These are phyloP conservation scores for Neoscytalidium dimidiatum DNA, from an alignment of 2,329 filamentous ascomycete species.

Conservation along the genomic window DNA sequence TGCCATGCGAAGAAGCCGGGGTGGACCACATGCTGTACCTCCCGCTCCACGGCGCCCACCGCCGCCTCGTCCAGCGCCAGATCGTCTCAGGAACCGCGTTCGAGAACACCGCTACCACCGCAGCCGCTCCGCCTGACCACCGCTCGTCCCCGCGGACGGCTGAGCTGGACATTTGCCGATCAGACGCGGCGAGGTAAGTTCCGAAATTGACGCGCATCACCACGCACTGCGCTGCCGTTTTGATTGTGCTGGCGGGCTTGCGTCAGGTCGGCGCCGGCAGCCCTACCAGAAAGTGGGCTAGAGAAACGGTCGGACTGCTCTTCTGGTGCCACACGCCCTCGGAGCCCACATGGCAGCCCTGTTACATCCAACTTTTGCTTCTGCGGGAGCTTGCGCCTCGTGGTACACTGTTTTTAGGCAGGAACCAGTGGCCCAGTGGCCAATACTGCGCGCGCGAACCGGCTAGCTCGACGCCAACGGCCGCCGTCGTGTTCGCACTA, in stretches of 20 bases:
- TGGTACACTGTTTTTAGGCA: slow-evolving; percentile 7
- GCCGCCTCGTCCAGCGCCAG: not conserved
- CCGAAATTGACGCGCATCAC: slow-evolving; percentile 17
- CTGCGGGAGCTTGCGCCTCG: slow-evolving; percentile 14
- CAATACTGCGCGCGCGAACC: not conserved
- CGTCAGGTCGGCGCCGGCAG: slow-evolving; percentile 7
- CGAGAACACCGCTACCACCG: not conserved
- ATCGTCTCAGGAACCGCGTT: slow-evolving; percentile 8
- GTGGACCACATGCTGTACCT: slow-evolving; percentile 4
- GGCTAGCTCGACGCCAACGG: slow-evolving; percentile 6
- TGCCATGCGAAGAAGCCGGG: not conserved
- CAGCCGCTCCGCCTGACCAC: slow-evolving; percentile 2
- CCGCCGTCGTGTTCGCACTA: slow-evolving; percentile 4
- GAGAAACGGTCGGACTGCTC: slow-evolving; percentile 11
- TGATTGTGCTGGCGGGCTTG: slow-evolving; percentile 7
- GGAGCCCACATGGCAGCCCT: slow-evolving; percentile 17
- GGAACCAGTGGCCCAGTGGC: too few species aligned
- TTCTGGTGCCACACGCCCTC: not conserved
- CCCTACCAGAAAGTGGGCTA: slow-evolving; percentile 13
- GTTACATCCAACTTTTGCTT: slow-evolving; percentile 5
- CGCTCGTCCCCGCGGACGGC: not conserved
- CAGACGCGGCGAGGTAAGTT: slow-evolving; percentile 3
- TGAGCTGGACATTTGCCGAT: slow-evolving; percentile 5
- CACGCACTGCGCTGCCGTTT: not conserved
- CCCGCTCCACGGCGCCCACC: slow-evolving; percentile 7